Conservation (phyloP, 2,329 filamentous ascomycete species). For the Botryotinia convoluta region DNA sequence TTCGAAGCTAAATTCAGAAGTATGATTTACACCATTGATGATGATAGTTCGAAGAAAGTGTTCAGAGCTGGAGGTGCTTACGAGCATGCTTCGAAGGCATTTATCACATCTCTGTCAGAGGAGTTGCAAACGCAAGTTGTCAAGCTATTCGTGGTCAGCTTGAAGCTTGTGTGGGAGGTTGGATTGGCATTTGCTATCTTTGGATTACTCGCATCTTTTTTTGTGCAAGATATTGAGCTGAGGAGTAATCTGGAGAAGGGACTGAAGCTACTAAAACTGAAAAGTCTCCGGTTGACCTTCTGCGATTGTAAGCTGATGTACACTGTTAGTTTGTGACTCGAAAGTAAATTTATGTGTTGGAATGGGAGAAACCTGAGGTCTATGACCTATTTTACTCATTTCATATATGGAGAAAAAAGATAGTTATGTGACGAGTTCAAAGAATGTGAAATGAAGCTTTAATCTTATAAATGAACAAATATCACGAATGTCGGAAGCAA, state of each 20-base stretch:
- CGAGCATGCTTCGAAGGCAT: background rate
- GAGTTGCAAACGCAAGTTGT: background rate
- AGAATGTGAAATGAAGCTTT: fast-evolving
- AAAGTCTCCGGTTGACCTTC: background rate
- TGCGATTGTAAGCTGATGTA: background rate
- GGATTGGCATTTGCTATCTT: background rate
- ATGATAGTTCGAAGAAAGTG: background rate
- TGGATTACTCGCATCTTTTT: background rate
- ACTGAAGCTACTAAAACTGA: background rate
- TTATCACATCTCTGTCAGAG: background rate
- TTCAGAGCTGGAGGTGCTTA: background rate
- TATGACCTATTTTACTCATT: background rate
- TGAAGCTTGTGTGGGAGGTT: background rate
- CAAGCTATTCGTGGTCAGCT: background rate
- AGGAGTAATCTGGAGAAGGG: background rate
- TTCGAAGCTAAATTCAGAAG: background rate
- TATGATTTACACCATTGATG: background rate
- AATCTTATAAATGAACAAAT: background rate
- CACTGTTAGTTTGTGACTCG: background rate
- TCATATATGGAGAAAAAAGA: background rate
- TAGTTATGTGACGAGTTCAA: background rate
- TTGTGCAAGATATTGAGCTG: background rate
- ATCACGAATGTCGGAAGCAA: background rate
- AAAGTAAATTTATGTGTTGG: background rate
- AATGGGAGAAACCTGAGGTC: background rate